phyloP scores from a whole-genome alignment of 306 rosid species.

The Biancaea sappan region DNA sequence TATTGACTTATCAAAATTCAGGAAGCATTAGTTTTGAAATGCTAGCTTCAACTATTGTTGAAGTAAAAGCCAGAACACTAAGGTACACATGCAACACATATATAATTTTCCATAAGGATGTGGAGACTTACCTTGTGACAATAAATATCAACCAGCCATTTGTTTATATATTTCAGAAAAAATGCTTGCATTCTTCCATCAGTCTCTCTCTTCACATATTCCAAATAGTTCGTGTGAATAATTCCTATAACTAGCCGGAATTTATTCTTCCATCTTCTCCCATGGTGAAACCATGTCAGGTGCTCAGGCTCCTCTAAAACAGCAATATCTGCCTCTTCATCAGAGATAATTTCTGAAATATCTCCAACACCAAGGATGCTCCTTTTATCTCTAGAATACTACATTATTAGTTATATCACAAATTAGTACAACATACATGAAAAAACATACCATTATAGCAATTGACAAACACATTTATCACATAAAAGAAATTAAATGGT shows the following conservation, averaged over 20 bases:
- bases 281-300: conserved; percentile 95
- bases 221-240: conserved; percentile 92
- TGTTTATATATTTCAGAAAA: conserved; percentile 68
- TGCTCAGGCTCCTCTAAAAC: conserved; percentile 98
- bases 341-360: conserved; percentile 85
- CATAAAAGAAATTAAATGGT: neutral
- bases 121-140: conserved; percentile 81
- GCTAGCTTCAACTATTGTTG: conserved; percentile 18
- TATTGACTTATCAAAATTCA: conserved; percentile 26
- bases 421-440: conserved; percentile 25
- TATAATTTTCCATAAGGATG: neutral
- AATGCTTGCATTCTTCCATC: conserved; percentile 71
- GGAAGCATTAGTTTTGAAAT: conserved; percentile 14
- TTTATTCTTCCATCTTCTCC: conserved; percentile 91
- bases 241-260: conserved; percentile 79
- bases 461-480: conserved; percentile 4
- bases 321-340: conserved; percentile 86
- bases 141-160: conserved; percentile 85
- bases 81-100: conserved; percentile 12
- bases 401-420: conserved; percentile 35
- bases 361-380: conserved; percentile 94
- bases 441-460: neutral
- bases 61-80: conserved; percentile 15
- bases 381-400: conserved; percentile 83
- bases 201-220: conserved; percentile 95